Conservation (phyloP, 2,329 filamentous ascomycete genomes). For the Chalara sp. region DNA sequence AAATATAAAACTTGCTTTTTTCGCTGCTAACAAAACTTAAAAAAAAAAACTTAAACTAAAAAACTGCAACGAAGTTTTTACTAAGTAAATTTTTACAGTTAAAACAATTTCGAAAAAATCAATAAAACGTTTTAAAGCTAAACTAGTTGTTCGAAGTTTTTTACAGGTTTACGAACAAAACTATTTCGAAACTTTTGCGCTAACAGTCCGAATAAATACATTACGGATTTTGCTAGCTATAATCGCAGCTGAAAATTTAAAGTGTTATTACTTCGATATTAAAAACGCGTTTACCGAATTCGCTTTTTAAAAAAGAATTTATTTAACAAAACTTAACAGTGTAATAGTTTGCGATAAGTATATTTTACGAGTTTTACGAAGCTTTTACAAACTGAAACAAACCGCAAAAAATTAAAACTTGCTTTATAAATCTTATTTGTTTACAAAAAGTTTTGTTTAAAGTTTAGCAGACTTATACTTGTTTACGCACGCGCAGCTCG, state of each 20-base stretch:
- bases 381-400: not conserved
- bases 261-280: conserved; percentile 3
- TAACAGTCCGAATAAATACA: not conserved
- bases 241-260: not conserved
- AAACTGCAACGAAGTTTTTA: conserved; percentile 25
- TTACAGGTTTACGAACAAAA: not conserved
- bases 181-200: conserved; percentile 2
- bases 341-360: not conserved
- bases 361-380: not conserved
- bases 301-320: not conserved
- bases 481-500: not conserved
- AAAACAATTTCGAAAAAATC: conserved; percentile 1
- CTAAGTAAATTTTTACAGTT: conserved; percentile 4
- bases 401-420: not conserved
- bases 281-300: not conserved
- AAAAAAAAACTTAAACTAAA: too few relatives aligned
- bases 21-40: not conserved
- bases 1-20: not conserved
- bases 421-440: not conserved
- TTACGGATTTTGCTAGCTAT: conserved; percentile 1
- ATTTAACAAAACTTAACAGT: not conserved
- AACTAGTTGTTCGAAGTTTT: not conserved
- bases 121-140: not conserved
- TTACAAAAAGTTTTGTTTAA: not conserved
- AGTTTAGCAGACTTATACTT: not conserved